Evolutionary conservation across 2,329 filamentous ascomycete species (phyloP).

Genomic region (Beauveria asiatica): DNA sequence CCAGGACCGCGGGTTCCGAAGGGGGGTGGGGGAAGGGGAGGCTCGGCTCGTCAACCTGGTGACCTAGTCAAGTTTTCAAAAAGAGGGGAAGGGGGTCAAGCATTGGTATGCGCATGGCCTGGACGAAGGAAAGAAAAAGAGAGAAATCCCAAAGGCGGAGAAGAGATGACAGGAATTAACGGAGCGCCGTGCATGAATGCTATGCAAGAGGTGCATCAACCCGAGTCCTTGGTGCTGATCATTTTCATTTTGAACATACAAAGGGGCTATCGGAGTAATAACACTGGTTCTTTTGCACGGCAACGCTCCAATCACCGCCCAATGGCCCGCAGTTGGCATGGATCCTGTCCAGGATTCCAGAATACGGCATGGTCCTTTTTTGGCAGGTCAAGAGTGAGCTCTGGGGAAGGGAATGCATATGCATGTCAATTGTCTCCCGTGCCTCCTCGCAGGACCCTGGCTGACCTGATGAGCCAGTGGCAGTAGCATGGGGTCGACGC

Average conservation of each 20-base stretch:
- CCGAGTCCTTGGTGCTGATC: not conserved
- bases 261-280: too few species aligned
- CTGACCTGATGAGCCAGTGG: not conserved
- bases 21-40: not conserved
- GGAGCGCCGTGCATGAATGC: not conserved
- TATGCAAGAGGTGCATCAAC: not conserved
- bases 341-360: too few species aligned
- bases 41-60: not conserved
- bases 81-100: not conserved
- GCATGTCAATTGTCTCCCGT: not conserved
- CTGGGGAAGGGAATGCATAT: not conserved
- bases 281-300: too few species aligned
- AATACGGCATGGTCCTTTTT: not conserved
- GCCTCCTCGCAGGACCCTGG: not conserved
- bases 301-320: too few species aligned
- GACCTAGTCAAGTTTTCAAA: not conserved
- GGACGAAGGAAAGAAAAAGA: not conserved
- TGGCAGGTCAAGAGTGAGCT: not conserved
- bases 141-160: not conserved
- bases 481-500: not conserved
- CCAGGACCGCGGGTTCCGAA: constrained; percentile 5
- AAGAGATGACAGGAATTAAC: not conserved
- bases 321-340: too few species aligned
- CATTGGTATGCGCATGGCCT: not conserved
- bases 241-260: too few species aligned